A percentile compares a stretch with the other conserved stretches of the same genome.
Conservation (phyloP, 371 early-diverging fungal species). For the Mortierella sp. region DNA sequence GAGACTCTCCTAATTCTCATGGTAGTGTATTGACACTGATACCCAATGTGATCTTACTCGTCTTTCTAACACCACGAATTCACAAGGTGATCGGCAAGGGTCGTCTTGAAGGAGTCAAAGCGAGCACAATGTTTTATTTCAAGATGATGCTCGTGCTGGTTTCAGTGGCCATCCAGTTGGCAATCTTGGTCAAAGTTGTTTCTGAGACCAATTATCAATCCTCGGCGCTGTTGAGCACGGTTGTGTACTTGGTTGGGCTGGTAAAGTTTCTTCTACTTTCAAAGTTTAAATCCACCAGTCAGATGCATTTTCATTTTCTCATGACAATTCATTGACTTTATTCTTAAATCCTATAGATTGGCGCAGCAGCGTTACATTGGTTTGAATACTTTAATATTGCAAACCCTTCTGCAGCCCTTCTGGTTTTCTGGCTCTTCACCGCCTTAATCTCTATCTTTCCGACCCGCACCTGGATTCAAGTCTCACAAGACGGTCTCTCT, state of each 20-base stretch:
- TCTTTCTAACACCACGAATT: neutral
- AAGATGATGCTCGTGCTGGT: conserved; percentile 23
- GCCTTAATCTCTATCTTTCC: conserved; percentile 66
- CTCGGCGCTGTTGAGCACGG: conserved; percentile 44
- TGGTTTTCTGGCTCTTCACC: conserved; percentile 80
- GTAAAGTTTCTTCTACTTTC: conserved; percentile 5
- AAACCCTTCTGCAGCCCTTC: conserved; percentile 71
- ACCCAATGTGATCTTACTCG: conserved; percentile 3
- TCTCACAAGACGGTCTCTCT: conserved; percentile 50
- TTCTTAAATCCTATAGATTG: conserved; percentile 36
- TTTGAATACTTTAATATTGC: conserved; percentile 76
- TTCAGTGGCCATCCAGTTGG: conserved; percentile 29
- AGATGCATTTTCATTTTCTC: too few relatives aligned
- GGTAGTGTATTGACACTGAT: neutral
- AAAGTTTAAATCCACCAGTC: too few relatives aligned
- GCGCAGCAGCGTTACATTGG: conserved; percentile 72
- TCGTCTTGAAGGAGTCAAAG: conserved; percentile 18
- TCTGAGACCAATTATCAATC: conserved; percentile 3
- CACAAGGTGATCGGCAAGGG: neutral
- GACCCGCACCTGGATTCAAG: conserved; percentile 61
- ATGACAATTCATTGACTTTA: neutral
- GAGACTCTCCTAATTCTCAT: neutral
- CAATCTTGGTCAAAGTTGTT: conserved; percentile 11
- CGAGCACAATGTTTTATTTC: conserved; percentile 6
- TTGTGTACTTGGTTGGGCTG: conserved; percentile 19